Percentiles rank a stretch among this genome's conserved stretches.
Conservation (phyloP, 306 rosid species). For the Rosa chinensis region DNA sequence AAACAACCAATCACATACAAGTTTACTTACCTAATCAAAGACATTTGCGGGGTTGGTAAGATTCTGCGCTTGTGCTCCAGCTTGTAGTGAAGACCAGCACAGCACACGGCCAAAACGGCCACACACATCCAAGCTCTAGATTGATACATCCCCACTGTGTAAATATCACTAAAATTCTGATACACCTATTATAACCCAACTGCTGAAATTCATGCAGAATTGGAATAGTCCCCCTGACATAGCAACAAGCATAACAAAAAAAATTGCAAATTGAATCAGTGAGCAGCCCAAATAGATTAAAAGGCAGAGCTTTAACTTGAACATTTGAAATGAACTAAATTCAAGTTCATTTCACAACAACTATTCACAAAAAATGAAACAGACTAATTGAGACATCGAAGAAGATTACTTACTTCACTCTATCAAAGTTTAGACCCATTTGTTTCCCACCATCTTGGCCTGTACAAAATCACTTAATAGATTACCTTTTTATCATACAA, state of each 20-base stretch:
- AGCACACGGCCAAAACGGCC: conserved; percentile 41
- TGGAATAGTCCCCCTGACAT: conserved; percentile 31
- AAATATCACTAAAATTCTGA: conserved; percentile 26
- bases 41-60: conserved; percentile 29
- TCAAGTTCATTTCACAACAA: too few relatives aligned
- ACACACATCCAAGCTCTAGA: conserved; percentile 41
- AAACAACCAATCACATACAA: too few relatives aligned
- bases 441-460: too few relatives aligned
- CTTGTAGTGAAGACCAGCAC: conserved; percentile 44
- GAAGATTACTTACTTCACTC: too few relatives aligned
- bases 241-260: conserved; percentile 27
- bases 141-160: conserved; percentile 46
- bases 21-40: too few relatives aligned
- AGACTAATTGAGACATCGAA: too few relatives aligned
- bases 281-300: background rate
- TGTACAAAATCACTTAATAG: too few relatives aligned
- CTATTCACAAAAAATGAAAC: too few relatives aligned
- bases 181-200: conserved; percentile 26
- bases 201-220: conserved; percentile 6
- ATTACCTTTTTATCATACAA: too few relatives aligned
- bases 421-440: too few relatives aligned
- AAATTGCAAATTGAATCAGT: conserved; percentile 12
- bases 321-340: conserved; percentile 4
- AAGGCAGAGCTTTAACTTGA: background rate
- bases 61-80: conserved; percentile 28